Percentiles rank a stretch among this genome's conserved stretches.
Conservation (phyloP, 192 early-diverging fungal species). For the Endogone sp. region DNA sequence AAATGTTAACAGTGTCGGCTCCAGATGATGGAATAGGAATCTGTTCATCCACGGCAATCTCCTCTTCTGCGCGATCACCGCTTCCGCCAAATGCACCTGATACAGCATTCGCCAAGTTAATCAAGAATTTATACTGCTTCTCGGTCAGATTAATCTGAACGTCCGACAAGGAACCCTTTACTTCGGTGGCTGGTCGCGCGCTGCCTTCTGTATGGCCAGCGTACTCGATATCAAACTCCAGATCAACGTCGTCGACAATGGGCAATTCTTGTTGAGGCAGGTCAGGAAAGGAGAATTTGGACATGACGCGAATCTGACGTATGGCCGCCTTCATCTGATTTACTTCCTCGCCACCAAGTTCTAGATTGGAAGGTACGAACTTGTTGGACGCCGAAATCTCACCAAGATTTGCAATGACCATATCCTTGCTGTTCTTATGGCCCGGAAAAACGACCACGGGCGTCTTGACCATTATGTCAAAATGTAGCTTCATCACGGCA, state of each 20-base stretch:
- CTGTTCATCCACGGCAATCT: neutral
- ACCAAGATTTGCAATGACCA: slow-evolving; percentile 79
- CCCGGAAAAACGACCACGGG: slow-evolving; percentile 85
- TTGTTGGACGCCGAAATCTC: slow-evolving; percentile 79
- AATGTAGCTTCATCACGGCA: slow-evolving; percentile 74
- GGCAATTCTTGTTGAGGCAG: slow-evolving; percentile 51
- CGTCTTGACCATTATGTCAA: slow-evolving; percentile 79
- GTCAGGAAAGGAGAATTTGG: slow-evolving; percentile 41
- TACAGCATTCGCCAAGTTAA: slow-evolving; percentile 58
- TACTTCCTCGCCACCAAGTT: slow-evolving; percentile 45
- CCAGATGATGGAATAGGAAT: slow-evolving; percentile 1
- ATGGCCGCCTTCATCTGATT: slow-evolving; percentile 63
- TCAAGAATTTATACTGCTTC: slow-evolving; percentile 79
- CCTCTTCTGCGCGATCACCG: slow-evolving; percentile 14
- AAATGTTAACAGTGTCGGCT: neutral
- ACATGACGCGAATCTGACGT: slow-evolving; percentile 54
- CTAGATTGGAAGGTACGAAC: slow-evolving; percentile 52
- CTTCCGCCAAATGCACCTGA: slow-evolving; percentile 37
- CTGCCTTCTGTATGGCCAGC: slow-evolving; percentile 34
- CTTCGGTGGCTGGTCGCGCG: slow-evolving; percentile 24
- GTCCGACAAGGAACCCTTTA: slow-evolving; percentile 66
- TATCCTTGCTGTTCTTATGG: slow-evolving; percentile 49
- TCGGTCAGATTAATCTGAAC: slow-evolving; percentile 75
- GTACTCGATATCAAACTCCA: slow-evolving; percentile 61
- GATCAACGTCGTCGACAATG: slow-evolving; percentile 84